Conservation (phyloP, 176 grass and related monocot species). For the Eleusine indica region DNA sequence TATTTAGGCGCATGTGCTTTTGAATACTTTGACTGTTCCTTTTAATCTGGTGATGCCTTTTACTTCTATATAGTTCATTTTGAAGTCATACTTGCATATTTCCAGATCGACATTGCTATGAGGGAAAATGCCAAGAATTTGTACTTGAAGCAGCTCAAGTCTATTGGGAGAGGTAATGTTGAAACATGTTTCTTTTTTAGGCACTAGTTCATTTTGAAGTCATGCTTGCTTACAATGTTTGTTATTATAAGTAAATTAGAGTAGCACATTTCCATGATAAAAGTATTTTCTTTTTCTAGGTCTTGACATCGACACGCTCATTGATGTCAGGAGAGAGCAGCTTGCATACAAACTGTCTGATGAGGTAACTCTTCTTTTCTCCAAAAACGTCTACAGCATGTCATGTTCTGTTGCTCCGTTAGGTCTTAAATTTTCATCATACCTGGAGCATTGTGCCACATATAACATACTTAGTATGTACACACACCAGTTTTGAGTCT, state of each 20-base stretch:
- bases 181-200: constrained; percentile 36
- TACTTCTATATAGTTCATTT: constrained; percentile 7
- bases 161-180: constrained; percentile 74
- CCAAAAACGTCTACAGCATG: constrained; percentile 12
- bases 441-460: neutral
- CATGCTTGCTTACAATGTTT: constrained; percentile 34
- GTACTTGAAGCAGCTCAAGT: constrained; percentile 75
- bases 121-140: constrained; percentile 94
- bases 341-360: constrained; percentile 91
- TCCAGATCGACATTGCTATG: constrained; percentile 92
- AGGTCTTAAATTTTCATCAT: constrained; percentile 4
- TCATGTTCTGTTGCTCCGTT: constrained; percentile 40
- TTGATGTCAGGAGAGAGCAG: constrained; percentile 76
- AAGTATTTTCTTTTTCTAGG: constrained; percentile 52
- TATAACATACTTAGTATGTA: constrained; percentile 33
- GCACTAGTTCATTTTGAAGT: constrained; percentile 20
- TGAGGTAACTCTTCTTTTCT: constrained; percentile 59
- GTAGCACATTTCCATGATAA: neutral
- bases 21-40: constrained; percentile 8
- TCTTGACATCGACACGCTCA: constrained; percentile 68
- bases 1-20: constrained; percentile 4
- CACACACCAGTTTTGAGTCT: neutral
- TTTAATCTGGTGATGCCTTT: constrained; percentile 27
- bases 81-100: constrained; percentile 24
- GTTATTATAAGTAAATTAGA: constrained; percentile 31